Evolutionary conservation across 1,284 basidiomycete genomes (phyloP), one percentile per base, ranked within the genome.

Genomic region (Trichosporon faecale): DNA sequence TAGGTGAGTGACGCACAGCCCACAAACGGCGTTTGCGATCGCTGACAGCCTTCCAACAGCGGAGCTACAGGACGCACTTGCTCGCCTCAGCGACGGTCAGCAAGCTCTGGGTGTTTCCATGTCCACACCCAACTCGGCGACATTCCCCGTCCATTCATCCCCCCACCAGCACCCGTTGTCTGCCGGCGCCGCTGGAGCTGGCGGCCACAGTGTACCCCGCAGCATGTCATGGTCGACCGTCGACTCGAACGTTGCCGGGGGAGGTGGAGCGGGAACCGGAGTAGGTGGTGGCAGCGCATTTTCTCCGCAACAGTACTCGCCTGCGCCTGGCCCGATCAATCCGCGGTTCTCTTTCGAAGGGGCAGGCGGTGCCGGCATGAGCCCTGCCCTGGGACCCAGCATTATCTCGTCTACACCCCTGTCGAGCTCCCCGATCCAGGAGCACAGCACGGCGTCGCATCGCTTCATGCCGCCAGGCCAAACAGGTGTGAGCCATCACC

Each of bases 1-100:
- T 80, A 35, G 77, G 79, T 79, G 69, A 72, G 79, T 76, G 16
- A 31, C 57, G 23, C 21, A 29, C 7, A 14, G 8, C 57, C 57
- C 7, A 7, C 18, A 29, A 33, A 4, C 27, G 8, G 40, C 29
- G 18, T 3, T 12, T 60, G 57, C 57, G 29, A 7, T 25, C 6
- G 67, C 70, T 72, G 57, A 72, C 66, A 25, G 40, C 21, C 6
- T 35, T 33, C 25, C 64, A n/a, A 12, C 67, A 76, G 75, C 73
- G 46, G 75, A 74, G 37, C 64, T 76, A 49, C 75, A 74, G 18
- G 64, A 64, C 35, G 66, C 66, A 14, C 65, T 71, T 16, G 67
- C 64, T 2, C 61, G 67, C 12, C 60, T 71, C 7, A 71, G 57
- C 14, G 57, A 61, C 18, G 57, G 57, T n/a, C 57, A 61, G 27